phyloP scores from a whole-genome alignment of 768 basidiomycete species.

The Chalciporus sphaerocephalus region DNA sequence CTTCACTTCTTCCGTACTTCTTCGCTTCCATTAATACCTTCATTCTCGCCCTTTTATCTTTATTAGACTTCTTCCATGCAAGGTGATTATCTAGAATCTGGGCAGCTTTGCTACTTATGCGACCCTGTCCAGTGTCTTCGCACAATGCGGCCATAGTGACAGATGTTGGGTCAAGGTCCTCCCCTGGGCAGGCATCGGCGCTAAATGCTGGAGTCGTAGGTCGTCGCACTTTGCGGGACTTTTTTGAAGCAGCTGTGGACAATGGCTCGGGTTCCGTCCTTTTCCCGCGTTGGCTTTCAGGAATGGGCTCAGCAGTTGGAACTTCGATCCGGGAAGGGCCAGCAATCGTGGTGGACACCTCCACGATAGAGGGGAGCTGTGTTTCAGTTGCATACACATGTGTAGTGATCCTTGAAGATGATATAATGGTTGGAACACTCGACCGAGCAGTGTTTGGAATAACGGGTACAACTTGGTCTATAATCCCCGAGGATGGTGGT shows the following conservation, averaged over 20 bases:
- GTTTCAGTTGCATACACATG: conserved; percentile 1
- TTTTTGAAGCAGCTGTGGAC: conserved; percentile 26
- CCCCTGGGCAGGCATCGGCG: conserved; percentile 60
- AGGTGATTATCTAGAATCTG: conserved; percentile 69
- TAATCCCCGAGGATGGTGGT: conserved; percentile 2
- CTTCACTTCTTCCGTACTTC: conserved; percentile 64
- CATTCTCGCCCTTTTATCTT: conserved; percentile 64
- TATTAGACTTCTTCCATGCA: conserved; percentile 65
- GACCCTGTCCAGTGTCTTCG: conserved; percentile 71
- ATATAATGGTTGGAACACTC: conserved; percentile 16
- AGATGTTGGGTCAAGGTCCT: conserved; percentile 75
- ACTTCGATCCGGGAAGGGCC: conserved; percentile 18
- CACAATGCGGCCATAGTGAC: conserved; percentile 82
- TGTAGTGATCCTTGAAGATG: conserved; percentile 17
- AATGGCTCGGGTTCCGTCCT: conserved; percentile 16
- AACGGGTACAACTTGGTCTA: conserved; percentile 2
- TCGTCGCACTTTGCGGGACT: conserved; percentile 35
- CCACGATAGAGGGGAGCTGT: not conserved
- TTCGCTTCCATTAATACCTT: conserved; percentile 61
- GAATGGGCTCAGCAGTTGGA: conserved; percentile 6
- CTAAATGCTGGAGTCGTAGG: conserved; percentile 56
- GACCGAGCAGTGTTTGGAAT: conserved; percentile 4
- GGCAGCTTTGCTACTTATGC: conserved; percentile 71
- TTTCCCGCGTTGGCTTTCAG: conserved; percentile 15
- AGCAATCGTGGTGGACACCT: not conserved